Conservation (phyloP, 345 rosid species). For the Euphorbia pulcherrima region DNA sequence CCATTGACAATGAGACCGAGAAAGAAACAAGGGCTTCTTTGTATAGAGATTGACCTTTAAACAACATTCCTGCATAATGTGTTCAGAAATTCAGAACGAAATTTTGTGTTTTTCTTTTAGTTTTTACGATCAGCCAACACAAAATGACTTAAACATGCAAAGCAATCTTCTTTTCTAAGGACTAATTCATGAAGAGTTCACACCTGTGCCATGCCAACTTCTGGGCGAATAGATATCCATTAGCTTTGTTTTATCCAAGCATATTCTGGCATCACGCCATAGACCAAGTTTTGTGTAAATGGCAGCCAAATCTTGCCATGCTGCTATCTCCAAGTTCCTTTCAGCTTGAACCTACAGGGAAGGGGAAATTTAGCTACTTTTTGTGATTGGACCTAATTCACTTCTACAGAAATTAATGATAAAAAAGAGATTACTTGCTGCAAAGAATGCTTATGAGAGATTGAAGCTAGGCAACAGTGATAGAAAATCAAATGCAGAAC, state of each 20-base stretch:
- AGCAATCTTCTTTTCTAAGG: not conserved
- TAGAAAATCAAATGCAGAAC: not conserved
- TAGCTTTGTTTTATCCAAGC: slow-evolving; percentile 66
- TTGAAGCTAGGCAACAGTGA: not conserved
- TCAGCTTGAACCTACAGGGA: slow-evolving; percentile 41
- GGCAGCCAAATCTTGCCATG: slow-evolving; percentile 82
- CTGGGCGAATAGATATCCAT: slow-evolving; percentile 57
- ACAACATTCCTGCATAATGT: slow-evolving; percentile 51
- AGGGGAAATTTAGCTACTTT: not conserved
- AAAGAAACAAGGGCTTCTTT: slow-evolving; percentile 72
- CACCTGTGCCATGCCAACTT: slow-evolving; percentile 81
- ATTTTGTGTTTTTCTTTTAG: not conserved
- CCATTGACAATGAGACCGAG: slow-evolving; percentile 60
- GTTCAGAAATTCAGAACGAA: not conserved
- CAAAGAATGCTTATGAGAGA: not conserved
- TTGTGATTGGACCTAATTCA: not conserved
- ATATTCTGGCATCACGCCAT: slow-evolving; percentile 68
- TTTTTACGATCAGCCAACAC: not conserved
- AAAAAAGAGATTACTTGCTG: not conserved
- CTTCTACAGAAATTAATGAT: not conserved
- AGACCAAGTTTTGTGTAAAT: slow-evolving; percentile 61
- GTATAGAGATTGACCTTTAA: slow-evolving; percentile 59
- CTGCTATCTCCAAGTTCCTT: slow-evolving; percentile 53
- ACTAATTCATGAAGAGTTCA: slow-evolving; percentile 2
- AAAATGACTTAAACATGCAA: not conserved